Evolutionary conservation across 768 basidiomycete genomes (phyloP), one percentile per base, ranked within the genome.

Genomic region (Symmetrospora coprosmae): DNA sequence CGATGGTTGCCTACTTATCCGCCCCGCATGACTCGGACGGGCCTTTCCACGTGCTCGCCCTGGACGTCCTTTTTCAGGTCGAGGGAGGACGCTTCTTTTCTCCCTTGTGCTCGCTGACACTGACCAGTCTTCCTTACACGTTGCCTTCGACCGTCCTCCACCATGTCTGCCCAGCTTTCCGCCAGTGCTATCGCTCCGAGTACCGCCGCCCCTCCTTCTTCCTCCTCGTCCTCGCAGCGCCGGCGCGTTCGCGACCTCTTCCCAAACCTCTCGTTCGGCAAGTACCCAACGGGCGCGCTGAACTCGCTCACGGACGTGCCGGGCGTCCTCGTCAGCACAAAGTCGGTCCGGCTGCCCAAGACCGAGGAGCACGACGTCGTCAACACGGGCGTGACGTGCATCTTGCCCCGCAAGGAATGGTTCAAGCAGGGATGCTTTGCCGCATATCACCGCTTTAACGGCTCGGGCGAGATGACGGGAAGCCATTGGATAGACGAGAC

Each of bases 361-460:
- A 58, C 19, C 16, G 19, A 43, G 19, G 41, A 58, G 30, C 55
- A 58, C 37, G 41, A 58, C 25, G 55, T 45, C 17, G 40, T 58
- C 5, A 58, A 58, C 34, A 60, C 46, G 3, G 59, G 59, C n/a
- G 59, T 60, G 21, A 60, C 59, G 9, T 39, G 35, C 30, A 60
- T 60, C 39, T 47, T 60, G 4, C 59, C 59, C 4, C 27, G 59
- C 23, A 50, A 49, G 31, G 35, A 49, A 25, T 51, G 46, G 50
- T 60, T 60, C 59, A 60, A 60, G 39, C 48, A 60, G 21, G 48
- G 48, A 35, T 49, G 46, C 31, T 60, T 14, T 31, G 59, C 59
- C 28, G 50, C 59, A 2, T 51, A 37, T 28, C 48, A 60, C 38
- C 48, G 46, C 43, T 60, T 60, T 27, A 60, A 60, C 50, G 59